Evolutionary conservation across 2,329 filamentous ascomycete species (phyloP), one percentile per base, ranked within the genome.

Genomic region (Pseudophaeomoniella oleicola): DNA sequence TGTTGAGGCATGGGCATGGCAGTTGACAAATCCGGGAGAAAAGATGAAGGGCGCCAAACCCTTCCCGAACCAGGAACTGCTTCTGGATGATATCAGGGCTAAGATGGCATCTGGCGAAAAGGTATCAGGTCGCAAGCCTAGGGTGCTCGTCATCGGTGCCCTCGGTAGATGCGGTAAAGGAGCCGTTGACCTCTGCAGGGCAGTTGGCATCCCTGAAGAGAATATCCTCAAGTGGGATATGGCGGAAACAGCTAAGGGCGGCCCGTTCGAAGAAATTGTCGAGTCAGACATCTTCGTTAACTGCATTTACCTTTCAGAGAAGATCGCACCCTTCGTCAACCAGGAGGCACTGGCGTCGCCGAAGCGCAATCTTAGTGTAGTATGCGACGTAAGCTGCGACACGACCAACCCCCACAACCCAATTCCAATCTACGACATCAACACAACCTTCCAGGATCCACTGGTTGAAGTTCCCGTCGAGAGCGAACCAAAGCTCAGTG

Each of bases 391-490:
- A 43, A 49, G 45, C 39, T 51, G 50, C 39, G 50, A 49, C 41
- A 63, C 60, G 14, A 63, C 60, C 17, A 66, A 66, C 50, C 62
- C 60, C 12, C 50, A 64, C 52, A 66, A 64, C 50, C 63, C 60
- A 15, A 58, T 66, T 37, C 86, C 86, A 16, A 78, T 94, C 53
- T 94, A 93, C 66, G 69, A 70, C 46, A 75, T 81, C 54, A 82
- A 83, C 58, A 94, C 82, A 34, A 90, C 85, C 15, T 94, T 94
- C 54, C 74, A 77, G 54, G 76, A 82, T 54, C 88, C 87, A n/a
- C 94, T 85, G 1, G 78, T 93, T 0, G 71, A 77, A 1, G 81
- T 90, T 16, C 64, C 74, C 19, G 75, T 68, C 44, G 72, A 63
- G 50, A 67, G 58, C 33, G 61, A 67, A 37, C 71, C 75, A 1